Percentiles rank a stretch among this genome's conserved stretches.
phyloP scores from a whole-genome alignment of 371 early-diverging fungal species.

The Rhizopus microsporus region DNA sequence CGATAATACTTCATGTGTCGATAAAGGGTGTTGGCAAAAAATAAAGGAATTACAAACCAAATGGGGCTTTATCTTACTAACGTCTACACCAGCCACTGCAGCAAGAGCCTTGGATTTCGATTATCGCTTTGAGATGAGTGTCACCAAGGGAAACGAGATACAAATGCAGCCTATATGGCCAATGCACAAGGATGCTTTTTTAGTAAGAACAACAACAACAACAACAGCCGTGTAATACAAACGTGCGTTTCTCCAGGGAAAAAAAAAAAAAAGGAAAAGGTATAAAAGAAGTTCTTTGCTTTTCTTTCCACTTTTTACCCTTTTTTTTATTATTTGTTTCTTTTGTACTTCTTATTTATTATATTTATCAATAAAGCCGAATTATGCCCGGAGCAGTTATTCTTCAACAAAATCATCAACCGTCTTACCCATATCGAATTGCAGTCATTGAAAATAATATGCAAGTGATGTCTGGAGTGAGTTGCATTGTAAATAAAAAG shows the following conservation, averaged over 20 bases:
- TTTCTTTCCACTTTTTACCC: slow-evolving; percentile 9
- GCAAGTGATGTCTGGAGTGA: slow-evolving; percentile 7
- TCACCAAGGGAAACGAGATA: background rate
- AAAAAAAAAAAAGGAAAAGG: slow-evolving; percentile 9
- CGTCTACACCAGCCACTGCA: background rate
- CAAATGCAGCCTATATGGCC: slow-evolving; percentile 10
- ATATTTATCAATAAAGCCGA: background rate
- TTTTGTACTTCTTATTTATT: background rate
- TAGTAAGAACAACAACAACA: background rate
- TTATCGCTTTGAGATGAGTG: slow-evolving; percentile 1
- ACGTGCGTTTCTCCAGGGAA: background rate
- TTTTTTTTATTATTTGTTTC: slow-evolving; percentile 6
- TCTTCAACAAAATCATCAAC: background rate
- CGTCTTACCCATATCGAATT: slow-evolving; percentile 1
- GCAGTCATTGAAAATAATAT: slow-evolving; percentile 27
- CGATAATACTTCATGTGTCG: slow-evolving; percentile 8
- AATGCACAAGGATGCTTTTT: slow-evolving; percentile 11
- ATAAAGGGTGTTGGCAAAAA: background rate
- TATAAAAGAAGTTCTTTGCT: slow-evolving; percentile 2
- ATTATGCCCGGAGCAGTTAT: slow-evolving; percentile 14
- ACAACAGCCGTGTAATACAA: slow-evolving; percentile 1
- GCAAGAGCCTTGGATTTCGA: background rate
- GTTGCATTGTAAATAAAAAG: slow-evolving; percentile 17
- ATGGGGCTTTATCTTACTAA: slow-evolving; percentile 15
- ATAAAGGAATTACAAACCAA: slow-evolving; percentile 5